A percentile compares a stretch with the other conserved stretches of the same genome.
These are phyloP conservation scores for Citrus glauca DNA, from an alignment of 345 rosid species.

Conservation along the genomic window DNA sequence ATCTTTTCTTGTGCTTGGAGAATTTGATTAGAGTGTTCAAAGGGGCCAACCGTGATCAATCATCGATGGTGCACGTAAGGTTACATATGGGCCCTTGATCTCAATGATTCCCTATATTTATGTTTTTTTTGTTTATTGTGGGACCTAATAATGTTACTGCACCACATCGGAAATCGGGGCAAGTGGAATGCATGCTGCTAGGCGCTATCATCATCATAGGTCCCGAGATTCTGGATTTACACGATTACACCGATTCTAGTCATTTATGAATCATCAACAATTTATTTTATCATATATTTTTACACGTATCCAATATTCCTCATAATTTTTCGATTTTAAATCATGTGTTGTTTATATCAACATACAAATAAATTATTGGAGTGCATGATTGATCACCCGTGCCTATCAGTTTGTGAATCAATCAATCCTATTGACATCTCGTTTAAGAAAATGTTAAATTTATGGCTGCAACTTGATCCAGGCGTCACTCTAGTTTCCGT, in stretches of 20 bases:
- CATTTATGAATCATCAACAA: no score
- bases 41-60: background rate
- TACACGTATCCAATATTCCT: background rate
- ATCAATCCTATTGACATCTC: background rate
- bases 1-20: background rate
- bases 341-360: background rate
- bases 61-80: background rate
- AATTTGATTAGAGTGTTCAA: background rate
- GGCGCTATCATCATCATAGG: background rate
- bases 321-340: background rate
- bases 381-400: background rate
- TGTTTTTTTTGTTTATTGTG: background rate
- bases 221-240: no score
- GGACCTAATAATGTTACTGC: background rate
- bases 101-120: background rate
- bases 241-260: no score
- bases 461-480: background rate
- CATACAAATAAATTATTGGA: constrained; percentile 11
- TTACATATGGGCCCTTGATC: background rate
- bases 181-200: background rate
- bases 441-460: no score
- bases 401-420: background rate
- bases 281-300: background rate
- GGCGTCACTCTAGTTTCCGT: background rate
- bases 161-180: background rate